These are phyloP conservation scores for Podospora australis DNA, from an alignment of 495 filamentous ascomycete species.

Conservation along the genomic window DNA sequence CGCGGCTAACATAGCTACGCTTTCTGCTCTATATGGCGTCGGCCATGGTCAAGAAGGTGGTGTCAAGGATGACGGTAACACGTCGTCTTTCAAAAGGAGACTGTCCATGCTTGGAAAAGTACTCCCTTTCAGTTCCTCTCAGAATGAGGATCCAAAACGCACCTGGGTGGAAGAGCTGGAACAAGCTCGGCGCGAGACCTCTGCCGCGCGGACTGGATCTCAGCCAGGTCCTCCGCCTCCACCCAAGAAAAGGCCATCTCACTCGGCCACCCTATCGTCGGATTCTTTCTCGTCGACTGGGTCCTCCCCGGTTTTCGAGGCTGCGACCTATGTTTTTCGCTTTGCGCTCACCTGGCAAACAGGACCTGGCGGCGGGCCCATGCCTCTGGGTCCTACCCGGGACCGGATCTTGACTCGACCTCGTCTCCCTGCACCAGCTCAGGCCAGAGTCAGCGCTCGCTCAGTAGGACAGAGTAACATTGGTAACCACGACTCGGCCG, in stretches of 20 bases:
- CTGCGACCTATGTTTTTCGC: slow-evolving; percentile 38
- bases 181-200: slow-evolving; percentile 37
- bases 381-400: slow-evolving; percentile 23
- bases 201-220: slow-evolving; percentile 17
- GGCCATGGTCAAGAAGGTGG: background rate
- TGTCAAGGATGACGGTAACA: slow-evolving; percentile 6
- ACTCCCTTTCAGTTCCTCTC: slow-evolving; percentile 43
- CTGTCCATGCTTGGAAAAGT: slow-evolving; percentile 69
- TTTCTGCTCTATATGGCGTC: too few species aligned
- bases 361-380: slow-evolving; percentile 17
- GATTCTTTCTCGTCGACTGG: slow-evolving; percentile 36
- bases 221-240: slow-evolving; percentile 24
- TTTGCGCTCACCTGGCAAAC: slow-evolving; percentile 34
- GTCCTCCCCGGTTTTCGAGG: slow-evolving; percentile 39
- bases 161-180: slow-evolving; percentile 37
- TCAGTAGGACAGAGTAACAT: slow-evolving; percentile 1
- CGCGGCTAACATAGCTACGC: background rate
- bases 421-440: slow-evolving; percentile 67
- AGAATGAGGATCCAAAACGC: slow-evolving; percentile 16
- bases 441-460: slow-evolving; percentile 45
- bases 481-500: slow-evolving; percentile 1
- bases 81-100: slow-evolving; percentile 48
- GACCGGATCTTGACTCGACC: slow-evolving; percentile 57
- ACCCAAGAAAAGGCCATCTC: slow-evolving; percentile 20
- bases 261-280: slow-evolving; percentile 23